Percentiles rank a stretch among this genome's conserved stretches.
These are phyloP conservation scores for Fusarium sp. DNA, from an alignment of 2,329 filamentous ascomycete species.

Conservation along the genomic window DNA sequence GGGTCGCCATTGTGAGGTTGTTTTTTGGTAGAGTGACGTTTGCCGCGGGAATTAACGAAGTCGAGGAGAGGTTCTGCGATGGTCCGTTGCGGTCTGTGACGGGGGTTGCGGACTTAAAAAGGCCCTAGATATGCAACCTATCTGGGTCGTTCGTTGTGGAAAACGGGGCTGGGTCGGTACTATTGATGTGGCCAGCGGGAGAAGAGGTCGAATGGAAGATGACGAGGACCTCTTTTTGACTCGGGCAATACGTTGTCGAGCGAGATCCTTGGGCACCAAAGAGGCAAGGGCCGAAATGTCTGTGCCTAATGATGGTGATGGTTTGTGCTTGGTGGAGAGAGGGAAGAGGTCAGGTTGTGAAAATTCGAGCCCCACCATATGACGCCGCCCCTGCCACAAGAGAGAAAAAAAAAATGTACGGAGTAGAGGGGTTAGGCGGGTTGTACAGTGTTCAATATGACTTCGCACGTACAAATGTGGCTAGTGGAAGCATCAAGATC, in stretches of 20 bases:
- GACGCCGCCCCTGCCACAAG: constrained; percentile 43
- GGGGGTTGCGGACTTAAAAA: constrained; percentile 39
- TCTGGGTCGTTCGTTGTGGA: constrained; percentile 12
- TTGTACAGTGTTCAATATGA: constrained; percentile 11
- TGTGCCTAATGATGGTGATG: constrained; percentile 41
- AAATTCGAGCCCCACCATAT: constrained; percentile 57
- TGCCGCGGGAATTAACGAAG: constrained; percentile 19
- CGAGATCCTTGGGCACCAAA: constrained; percentile 42
- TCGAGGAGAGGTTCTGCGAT: constrained; percentile 32
- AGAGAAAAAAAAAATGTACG: constrained; percentile 17
- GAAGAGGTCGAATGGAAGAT: constrained; percentile 8
- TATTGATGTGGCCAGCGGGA: constrained; percentile 1
- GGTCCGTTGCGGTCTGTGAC: constrained; percentile 38
- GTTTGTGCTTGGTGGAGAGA: constrained; percentile 45
- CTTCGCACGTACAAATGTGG: constrained; percentile 10
- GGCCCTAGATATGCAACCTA: constrained; percentile 38
- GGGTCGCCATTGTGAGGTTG: constrained; percentile 77
- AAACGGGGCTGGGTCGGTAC: constrained; percentile 27
- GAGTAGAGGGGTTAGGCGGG: constrained; percentile 41
- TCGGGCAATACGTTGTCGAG: constrained; percentile 5
- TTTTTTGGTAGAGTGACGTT: constrained; percentile 17
- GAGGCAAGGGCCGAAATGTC: constrained; percentile 29
- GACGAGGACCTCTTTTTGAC: constrained; percentile 7
- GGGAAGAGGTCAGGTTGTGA: constrained; percentile 47
- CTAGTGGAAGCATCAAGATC: neutral